Conservation (phyloP, 1,284 basidiomycete genomes). For the Cryptococcus floricola region DNA sequence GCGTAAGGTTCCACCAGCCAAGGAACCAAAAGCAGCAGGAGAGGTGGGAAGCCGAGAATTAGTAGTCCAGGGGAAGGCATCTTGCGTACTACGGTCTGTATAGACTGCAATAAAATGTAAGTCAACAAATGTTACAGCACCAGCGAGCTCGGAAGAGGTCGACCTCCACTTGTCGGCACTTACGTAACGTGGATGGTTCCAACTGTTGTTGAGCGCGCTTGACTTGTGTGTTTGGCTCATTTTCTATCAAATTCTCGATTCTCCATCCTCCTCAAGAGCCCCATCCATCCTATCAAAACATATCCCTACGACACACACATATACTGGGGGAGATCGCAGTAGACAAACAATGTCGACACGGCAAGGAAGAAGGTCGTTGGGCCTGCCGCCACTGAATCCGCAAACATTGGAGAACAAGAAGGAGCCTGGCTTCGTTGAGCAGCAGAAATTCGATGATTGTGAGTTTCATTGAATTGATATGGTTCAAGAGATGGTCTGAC, state of each 20-base stretch:
- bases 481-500: neutral
- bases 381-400: constrained; percentile 8
- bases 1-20: constrained; percentile 34
- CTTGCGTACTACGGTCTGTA: neutral
- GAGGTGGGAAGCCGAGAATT: constrained; percentile 16
- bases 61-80: neutral
- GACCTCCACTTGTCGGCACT: no score
- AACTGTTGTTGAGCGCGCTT: no score
- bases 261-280: no score
- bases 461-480: constrained; percentile 1
- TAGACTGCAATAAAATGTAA: no score
- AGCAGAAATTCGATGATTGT: constrained; percentile 22
- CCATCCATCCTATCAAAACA: no score
- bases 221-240: no score
- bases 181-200: no score
- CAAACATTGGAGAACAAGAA: constrained; percentile 1
- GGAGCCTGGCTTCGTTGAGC: constrained; percentile 6
- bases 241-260: no score
- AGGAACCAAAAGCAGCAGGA: constrained; percentile 24
- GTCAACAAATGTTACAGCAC: no score
- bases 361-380: constrained; percentile 16
- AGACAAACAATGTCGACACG: constrained; percentile 11
- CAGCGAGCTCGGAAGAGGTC: no score
- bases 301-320: no score
- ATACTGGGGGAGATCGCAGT: no score